Conservation (phyloP, 2,329 filamentous ascomycete genomes). For the Fusarium irregulare region DNA sequence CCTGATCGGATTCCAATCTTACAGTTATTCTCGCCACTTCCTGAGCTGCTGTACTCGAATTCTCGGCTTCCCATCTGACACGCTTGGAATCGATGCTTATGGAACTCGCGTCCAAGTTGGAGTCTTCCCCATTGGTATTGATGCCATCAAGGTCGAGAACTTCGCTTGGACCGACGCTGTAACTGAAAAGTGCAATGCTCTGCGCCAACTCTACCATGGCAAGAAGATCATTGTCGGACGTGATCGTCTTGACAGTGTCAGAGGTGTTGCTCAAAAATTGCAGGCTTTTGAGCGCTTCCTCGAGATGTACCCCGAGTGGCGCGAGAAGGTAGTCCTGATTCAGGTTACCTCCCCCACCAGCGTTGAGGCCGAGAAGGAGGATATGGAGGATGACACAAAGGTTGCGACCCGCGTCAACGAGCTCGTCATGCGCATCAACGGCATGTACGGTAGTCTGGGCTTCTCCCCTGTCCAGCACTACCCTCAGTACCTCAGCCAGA, state of each 20-base stretch:
- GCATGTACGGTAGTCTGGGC: constrained; percentile 85
- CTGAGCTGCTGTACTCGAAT: constrained; percentile 93
- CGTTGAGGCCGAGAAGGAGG: constrained; percentile 81
- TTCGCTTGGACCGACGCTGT: constrained; percentile 77
- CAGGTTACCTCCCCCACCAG: constrained; percentile 92
- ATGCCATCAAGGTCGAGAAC: constrained; percentile 81
- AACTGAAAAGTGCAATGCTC: constrained; percentile 76
- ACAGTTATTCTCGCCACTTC: constrained; percentile 95
- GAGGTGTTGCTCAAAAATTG: constrained; percentile 94
- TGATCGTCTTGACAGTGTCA: constrained; percentile 91
- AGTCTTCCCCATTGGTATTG: constrained; percentile 94
- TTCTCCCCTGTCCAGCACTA: constrained; percentile 95
- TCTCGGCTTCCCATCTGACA: constrained; percentile 88
- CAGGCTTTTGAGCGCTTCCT: constrained; percentile 95
- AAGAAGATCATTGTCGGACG: constrained; percentile 96
- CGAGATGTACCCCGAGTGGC: constrained; percentile 90
- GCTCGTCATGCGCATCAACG: constrained; percentile 91
- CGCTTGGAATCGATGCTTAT: constrained; percentile 87
- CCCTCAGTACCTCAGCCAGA: constrained; percentile 87
- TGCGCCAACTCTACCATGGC: constrained; percentile 82
- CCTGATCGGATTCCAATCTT: constrained; percentile 94
- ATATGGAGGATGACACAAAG: constrained; percentile 73
- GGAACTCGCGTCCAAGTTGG: constrained; percentile 90
- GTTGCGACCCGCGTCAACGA: constrained; percentile 91
- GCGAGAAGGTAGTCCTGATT: constrained; percentile 90